Evolutionary conservation across 352 stramenopile genomes (phyloP).

Genomic region (Peronosclerospora sorghi): DNA sequence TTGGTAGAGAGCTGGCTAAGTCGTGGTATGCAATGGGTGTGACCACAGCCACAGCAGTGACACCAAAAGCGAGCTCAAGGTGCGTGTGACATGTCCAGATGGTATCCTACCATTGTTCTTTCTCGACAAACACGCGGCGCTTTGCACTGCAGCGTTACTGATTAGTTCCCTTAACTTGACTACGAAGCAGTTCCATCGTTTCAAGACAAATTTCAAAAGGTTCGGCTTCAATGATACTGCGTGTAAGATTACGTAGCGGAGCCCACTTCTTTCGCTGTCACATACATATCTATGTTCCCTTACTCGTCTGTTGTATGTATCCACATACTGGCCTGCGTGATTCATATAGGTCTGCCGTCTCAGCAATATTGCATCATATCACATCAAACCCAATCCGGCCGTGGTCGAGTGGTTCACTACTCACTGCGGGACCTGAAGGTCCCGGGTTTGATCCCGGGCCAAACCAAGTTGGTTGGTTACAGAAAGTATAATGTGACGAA

Average conservation of each 20-base stretch:
- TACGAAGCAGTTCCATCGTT: background rate
- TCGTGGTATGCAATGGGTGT: conserved; percentile 69
- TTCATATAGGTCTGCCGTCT: too few species aligned
- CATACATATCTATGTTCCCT: too few species aligned
- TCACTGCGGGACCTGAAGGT: too few species aligned
- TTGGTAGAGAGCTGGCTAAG: background rate
- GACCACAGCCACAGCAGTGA: conserved; percentile 89
- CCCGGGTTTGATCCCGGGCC: too few species aligned
- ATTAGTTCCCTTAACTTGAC: background rate
- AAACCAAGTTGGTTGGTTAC: too few species aligned
- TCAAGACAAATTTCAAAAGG: background rate
- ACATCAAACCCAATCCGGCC: too few species aligned
- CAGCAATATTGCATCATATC: too few species aligned
- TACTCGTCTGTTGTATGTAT: too few species aligned
- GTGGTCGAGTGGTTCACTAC: too few species aligned
- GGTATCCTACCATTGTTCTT: conserved; percentile 6
- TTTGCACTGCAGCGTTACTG: conserved; percentile 60
- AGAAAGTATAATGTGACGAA: too few species aligned
- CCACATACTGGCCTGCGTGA: too few species aligned
- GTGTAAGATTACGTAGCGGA: background rate
- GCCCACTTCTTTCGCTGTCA: too few species aligned
- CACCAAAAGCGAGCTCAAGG: conserved; percentile 94
- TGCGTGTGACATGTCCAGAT: conserved; percentile 53
- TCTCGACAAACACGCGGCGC: conserved; percentile 11
- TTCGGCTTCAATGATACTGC: background rate